phyloP scores from a whole-genome alignment of 495 filamentous ascomycete species.

The Neurospora sp. region DNA sequence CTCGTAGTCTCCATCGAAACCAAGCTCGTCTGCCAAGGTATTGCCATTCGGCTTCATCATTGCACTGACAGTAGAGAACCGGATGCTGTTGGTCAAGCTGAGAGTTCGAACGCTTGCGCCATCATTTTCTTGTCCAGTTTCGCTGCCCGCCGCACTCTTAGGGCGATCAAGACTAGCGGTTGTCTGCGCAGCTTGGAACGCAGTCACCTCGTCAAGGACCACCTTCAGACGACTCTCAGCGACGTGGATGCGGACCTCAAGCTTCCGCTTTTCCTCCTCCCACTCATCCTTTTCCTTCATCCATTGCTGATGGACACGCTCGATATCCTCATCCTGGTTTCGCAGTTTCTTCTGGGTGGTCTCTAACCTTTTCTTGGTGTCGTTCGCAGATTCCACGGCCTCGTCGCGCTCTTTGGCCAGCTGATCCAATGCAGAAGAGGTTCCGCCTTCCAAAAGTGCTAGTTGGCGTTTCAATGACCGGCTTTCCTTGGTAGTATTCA shows the following conservation, averaged over 20 bases:
- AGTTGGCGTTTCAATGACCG: slow-evolving; percentile 78
- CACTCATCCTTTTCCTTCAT: slow-evolving; percentile 71
- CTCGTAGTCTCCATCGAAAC: slow-evolving; percentile 70
- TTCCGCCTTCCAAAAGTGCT: slow-evolving; percentile 75
- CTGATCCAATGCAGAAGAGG: slow-evolving; percentile 70
- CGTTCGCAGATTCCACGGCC: slow-evolving; percentile 60
- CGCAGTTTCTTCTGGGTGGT: slow-evolving; percentile 65
- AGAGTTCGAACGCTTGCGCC: slow-evolving; percentile 65
- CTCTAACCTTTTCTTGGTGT: slow-evolving; percentile 73
- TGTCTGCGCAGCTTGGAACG: slow-evolving; percentile 53
- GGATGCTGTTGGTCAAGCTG: slow-evolving; percentile 63
- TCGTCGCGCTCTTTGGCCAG: slow-evolving; percentile 80
- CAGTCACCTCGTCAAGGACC: slow-evolving; percentile 74
- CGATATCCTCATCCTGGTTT: slow-evolving; percentile 72
- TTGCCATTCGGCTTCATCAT: slow-evolving; percentile 50
- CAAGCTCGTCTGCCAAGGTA: slow-evolving; percentile 83
- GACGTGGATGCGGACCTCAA: slow-evolving; percentile 77
- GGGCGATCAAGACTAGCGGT: slow-evolving; percentile 24
- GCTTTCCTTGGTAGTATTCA: slow-evolving; percentile 58
- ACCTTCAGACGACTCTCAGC: slow-evolving; percentile 76
- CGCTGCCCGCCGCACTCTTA: slow-evolving; percentile 43
- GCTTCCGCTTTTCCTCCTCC: slow-evolving; percentile 67
- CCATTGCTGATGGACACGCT: slow-evolving; percentile 66
- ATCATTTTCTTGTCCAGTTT: slow-evolving; percentile 54
- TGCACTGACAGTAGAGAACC: slow-evolving; percentile 59